These are phyloP conservation scores for Grifola frondosa DNA, from an alignment of 1,284 basidiomycete species.

Conservation along the genomic window DNA sequence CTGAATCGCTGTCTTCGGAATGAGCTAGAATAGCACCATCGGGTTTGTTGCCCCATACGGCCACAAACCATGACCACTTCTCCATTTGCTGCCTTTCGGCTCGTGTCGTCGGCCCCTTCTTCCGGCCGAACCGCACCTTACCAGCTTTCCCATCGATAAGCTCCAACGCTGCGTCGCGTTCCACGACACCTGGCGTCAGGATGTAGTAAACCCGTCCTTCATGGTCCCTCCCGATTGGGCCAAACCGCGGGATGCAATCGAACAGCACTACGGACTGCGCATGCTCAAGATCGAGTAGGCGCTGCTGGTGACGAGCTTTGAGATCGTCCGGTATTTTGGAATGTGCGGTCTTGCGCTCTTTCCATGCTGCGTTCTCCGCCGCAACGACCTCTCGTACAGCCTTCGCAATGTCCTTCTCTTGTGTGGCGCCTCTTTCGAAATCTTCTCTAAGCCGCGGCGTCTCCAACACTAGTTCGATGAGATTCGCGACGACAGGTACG, in stretches of 20 bases:
- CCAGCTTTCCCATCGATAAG: slow-evolving; percentile 29
- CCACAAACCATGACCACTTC: slow-evolving; percentile 74
- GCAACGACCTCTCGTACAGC: slow-evolving; percentile 48
- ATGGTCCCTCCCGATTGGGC: slow-evolving; percentile 36
- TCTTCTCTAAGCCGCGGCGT: slow-evolving; percentile 52
- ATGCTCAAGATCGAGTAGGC: slow-evolving; percentile 31
- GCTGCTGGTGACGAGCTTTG: slow-evolving; percentile 29
- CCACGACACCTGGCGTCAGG: slow-evolving; percentile 30
- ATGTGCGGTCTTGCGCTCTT: slow-evolving; percentile 29
- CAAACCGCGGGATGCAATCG: slow-evolving; percentile 32
- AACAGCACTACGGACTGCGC: slow-evolving; percentile 28
- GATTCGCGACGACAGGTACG: slow-evolving; percentile 56
- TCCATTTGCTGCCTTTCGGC: slow-evolving; percentile 48
- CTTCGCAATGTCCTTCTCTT: slow-evolving; percentile 51
- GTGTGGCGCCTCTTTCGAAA: slow-evolving; percentile 52
- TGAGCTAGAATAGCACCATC: slow-evolving; percentile 28
- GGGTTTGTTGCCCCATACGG: slow-evolving; percentile 63
- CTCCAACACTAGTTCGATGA: slow-evolving; percentile 52
- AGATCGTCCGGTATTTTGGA: slow-evolving; percentile 11
- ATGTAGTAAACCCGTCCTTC: slow-evolving; percentile 40
- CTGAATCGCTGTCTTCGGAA: slow-evolving; percentile 22
- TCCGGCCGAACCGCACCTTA: slow-evolving; percentile 30
- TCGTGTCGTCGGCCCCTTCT: slow-evolving; percentile 39
- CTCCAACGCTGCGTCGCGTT: slow-evolving; percentile 32
- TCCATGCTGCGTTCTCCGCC: slow-evolving; percentile 47